These are phyloP conservation scores for Tuber umbilicatum DNA, from an alignment of 495 filamentous ascomycete species.

Conservation along the genomic window DNA sequence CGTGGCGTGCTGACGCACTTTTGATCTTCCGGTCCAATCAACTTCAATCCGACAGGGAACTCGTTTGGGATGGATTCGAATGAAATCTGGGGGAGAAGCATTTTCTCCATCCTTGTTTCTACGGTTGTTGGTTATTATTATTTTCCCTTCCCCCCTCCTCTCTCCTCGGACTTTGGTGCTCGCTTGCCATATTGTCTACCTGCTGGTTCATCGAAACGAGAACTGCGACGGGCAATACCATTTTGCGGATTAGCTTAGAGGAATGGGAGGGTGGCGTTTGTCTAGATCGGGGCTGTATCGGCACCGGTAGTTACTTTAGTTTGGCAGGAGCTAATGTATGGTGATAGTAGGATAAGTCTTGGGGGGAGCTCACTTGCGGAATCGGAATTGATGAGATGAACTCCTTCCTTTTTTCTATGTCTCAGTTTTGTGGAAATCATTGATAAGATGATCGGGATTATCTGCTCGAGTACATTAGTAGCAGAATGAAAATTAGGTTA, in stretches of 20 bases:
- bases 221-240: conserved; percentile 18
- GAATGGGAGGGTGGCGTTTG: background rate
- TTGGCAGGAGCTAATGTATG: background rate
- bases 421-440: background rate
- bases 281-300: background rate
- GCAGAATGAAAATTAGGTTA: too few relatives aligned
- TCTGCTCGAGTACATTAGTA: background rate
- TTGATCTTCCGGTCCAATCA: conserved; percentile 38
- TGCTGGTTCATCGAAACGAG: conserved; percentile 22
- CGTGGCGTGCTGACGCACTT: conserved; percentile 37
- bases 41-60: conserved; percentile 12
- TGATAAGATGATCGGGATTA: conserved; percentile 4
- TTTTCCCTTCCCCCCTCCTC: background rate
- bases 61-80: conserved; percentile 28
- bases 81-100: conserved; percentile 34
- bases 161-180: background rate
- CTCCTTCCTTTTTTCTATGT: background rate
- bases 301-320: background rate
- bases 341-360: background rate
- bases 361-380: background rate
- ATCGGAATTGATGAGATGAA: background rate
- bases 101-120: conserved; percentile 17
- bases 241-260: background rate
- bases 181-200: background rate
- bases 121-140: background rate